Conservation (phyloP, 192 early-diverging fungal genomes). For the Diversispora epigaea region DNA sequence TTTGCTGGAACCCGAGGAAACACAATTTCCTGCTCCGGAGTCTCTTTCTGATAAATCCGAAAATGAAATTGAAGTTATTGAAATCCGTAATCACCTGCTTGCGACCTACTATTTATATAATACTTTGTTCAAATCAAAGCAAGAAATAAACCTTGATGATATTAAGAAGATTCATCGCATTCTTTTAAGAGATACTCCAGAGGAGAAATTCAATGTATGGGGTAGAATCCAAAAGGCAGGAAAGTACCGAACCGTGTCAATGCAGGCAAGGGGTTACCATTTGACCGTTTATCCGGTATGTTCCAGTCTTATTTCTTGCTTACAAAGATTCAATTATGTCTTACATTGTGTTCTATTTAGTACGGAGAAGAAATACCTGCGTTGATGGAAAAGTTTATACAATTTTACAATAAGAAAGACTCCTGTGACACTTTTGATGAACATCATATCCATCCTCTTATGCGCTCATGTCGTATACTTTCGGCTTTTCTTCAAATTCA, state of each 20-base stretch:
- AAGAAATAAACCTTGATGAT: constrained; percentile 18
- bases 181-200: constrained; percentile 20
- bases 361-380: constrained; percentile 10
- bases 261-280: constrained; percentile 22
- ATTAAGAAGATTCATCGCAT: constrained; percentile 23
- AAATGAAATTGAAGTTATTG: constrained; percentile 25
- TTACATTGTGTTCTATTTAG: constrained; percentile 18
- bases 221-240: constrained; percentile 21
- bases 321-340: not conserved
- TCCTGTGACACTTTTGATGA: not conserved
- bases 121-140: constrained; percentile 17
- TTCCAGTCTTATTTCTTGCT: constrained; percentile 2
- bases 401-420: constrained; percentile 12
- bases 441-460: constrained; percentile 22
- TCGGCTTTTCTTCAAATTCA: constrained; percentile 6
- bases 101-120: constrained; percentile 19
- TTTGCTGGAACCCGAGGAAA: constrained; percentile 13
- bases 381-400: constrained; percentile 17
- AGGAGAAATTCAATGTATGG: constrained; percentile 12
- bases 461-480: constrained; percentile 25
- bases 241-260: constrained; percentile 21
- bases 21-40: not conserved
- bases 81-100: constrained; percentile 27
- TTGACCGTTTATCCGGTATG: constrained; percentile 31
- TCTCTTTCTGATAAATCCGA: constrained; percentile 30